Conservation (phyloP, 495 filamentous ascomycete species). For the Hypoxylon trugodes region DNA sequence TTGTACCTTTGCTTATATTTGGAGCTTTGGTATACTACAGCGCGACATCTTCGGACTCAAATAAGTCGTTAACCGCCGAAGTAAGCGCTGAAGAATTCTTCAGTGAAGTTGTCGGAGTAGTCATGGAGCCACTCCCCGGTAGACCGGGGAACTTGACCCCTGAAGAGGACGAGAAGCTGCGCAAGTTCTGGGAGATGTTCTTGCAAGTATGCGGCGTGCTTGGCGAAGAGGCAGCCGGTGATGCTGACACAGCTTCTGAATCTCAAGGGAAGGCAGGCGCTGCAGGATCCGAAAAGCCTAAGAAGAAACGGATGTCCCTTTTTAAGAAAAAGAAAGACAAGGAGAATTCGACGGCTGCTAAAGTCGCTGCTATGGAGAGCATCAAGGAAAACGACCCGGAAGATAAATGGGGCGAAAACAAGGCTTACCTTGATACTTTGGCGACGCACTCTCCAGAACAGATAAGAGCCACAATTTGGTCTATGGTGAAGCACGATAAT, state of each 20-base stretch:
- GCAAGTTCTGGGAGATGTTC: slow-evolving; percentile 82
- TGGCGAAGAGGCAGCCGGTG: too few relatives aligned
- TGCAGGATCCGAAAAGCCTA: slow-evolving; percentile 66
- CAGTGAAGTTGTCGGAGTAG: slow-evolving; percentile 8
- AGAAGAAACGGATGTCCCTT: slow-evolving; percentile 72
- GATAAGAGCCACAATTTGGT: slow-evolving; percentile 86
- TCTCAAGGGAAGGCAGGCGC: slow-evolving; percentile 33
- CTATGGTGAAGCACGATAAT: slow-evolving; percentile 95
- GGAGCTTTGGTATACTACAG: slow-evolving; percentile 18
- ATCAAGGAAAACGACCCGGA: slow-evolving; percentile 66
- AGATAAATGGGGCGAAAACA: slow-evolving; percentile 92
- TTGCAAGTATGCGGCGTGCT: slow-evolving; percentile 82
- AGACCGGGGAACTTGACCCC: slow-evolving; percentile 86
- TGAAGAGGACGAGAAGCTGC: slow-evolving; percentile 88
- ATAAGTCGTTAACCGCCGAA: background rate
- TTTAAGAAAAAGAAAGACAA: slow-evolving; percentile 71
- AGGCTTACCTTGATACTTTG: slow-evolving; percentile 83
- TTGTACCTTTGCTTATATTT: slow-evolving; percentile 25
- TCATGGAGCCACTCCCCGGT: slow-evolving; percentile 68
- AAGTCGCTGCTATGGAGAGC: slow-evolving; percentile 42
- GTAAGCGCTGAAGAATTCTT: background rate
- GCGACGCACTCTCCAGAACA: slow-evolving; percentile 78
- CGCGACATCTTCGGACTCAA: background rate
- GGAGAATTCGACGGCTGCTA: slow-evolving; percentile 52
- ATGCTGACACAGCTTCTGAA: slow-evolving; percentile 41